Evolutionary conservation across 768 basidiomycete genomes (phyloP).

Genomic region (Filobasidium wieringae): DNA sequence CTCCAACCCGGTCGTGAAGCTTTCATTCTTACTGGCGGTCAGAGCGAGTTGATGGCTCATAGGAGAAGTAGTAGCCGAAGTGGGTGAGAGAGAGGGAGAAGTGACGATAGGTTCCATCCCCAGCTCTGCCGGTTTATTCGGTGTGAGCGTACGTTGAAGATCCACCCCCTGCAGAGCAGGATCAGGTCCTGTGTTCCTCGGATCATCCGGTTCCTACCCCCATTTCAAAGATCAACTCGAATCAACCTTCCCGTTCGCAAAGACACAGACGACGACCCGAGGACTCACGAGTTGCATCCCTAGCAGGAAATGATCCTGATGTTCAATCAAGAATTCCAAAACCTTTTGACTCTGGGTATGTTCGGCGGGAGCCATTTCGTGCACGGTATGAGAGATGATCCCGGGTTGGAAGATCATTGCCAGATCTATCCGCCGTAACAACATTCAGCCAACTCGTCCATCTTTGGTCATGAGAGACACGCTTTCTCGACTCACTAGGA

Average conservation of each 20-base stretch:
- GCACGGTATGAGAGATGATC: slow-evolving; percentile 73
- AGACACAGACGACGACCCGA: background rate
- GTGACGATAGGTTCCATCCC: too few species aligned
- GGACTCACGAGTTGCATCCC: slow-evolving; percentile 40
- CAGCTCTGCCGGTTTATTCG: too few species aligned
- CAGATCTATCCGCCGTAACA: slow-evolving; percentile 51
- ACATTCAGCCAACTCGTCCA: background rate
- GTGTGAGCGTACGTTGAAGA: too few species aligned
- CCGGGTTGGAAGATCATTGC: slow-evolving; percentile 97
- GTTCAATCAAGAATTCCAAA: slow-evolving; percentile 87
- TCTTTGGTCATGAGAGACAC: background rate
- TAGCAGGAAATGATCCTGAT: slow-evolving; percentile 90
- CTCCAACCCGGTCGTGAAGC: too few species aligned
- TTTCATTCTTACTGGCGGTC: too few species aligned
- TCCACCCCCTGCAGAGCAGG: background rate
- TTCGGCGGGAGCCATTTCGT: slow-evolving; percentile 74
- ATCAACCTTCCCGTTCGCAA: background rate
- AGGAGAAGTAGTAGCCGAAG: too few species aligned
- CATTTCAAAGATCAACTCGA: background rate
- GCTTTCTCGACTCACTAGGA: slow-evolving; percentile 53
- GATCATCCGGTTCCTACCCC: slow-evolving; percentile 4
- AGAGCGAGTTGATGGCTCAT: too few species aligned
- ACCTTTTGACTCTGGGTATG: slow-evolving; percentile 80
- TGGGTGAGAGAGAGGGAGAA: too few species aligned
- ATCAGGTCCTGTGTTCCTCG: background rate